A percentile compares a stretch with the other conserved stretches of the same genome.
These are phyloP conservation scores for Carex littledalei DNA, from an alignment of 176 grass and related monocot species.

Conservation along the genomic window DNA sequence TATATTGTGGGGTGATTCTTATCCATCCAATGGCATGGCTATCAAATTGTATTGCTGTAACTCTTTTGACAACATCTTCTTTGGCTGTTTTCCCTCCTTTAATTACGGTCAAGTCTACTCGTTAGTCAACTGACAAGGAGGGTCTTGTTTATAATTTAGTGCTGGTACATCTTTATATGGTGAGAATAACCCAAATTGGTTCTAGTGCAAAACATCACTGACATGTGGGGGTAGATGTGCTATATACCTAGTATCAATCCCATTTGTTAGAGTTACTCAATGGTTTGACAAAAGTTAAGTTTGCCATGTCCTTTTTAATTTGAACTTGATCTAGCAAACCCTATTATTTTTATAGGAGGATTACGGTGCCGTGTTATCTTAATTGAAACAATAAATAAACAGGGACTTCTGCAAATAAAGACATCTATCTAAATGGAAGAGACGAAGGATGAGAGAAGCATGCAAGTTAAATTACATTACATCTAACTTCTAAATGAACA, in stretches of 20 bases:
- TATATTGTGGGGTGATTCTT: background rate
- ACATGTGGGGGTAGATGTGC: background rate
- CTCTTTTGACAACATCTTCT: background rate
- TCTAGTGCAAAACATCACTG: background rate
- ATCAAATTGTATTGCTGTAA: background rate
- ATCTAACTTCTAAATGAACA: background rate
- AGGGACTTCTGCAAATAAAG: background rate
- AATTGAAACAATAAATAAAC: background rate
- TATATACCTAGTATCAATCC: background rate
- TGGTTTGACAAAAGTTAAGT: background rate
- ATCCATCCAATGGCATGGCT: background rate
- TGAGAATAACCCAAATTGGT: background rate
- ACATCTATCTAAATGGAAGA: background rate
- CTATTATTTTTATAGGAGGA: background rate
- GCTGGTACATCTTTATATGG: background rate
- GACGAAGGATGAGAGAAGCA: background rate
- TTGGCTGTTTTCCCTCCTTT: background rate
- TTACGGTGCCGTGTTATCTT: background rate
- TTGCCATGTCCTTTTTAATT: background rate
- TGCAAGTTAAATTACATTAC: background rate
- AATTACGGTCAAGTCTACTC: background rate
- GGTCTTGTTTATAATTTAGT: background rate
- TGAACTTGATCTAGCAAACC: background rate
- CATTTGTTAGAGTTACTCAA: background rate
- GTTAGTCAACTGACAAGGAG: background rate